Percentiles rank a stretch among this genome's conserved stretches.
phyloP scores from a whole-genome alignment of 768 basidiomycete genomes.

The Boletus huronensis region DNA sequence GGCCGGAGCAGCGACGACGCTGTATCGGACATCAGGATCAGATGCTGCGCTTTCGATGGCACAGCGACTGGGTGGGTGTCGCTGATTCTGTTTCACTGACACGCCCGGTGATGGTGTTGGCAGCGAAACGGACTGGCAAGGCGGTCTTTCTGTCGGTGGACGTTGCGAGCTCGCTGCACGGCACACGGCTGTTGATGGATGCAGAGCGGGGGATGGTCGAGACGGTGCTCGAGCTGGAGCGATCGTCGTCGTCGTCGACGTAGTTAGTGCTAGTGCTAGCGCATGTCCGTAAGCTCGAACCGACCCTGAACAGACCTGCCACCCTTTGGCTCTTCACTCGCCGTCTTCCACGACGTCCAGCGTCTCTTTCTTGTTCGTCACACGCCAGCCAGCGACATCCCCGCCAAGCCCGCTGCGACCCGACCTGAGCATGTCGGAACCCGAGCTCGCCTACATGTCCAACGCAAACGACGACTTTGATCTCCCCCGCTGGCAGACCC shows the following conservation, averaged over 20 bases:
- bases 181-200: conserved; percentile 45
- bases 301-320: conserved; percentile 29
- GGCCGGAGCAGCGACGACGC: conserved; percentile 47
- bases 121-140: conserved; percentile 62
- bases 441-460: conserved; percentile 71
- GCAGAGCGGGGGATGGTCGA: conserved; percentile 61
- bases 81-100: neutral
- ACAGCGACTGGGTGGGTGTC: conserved; percentile 67
- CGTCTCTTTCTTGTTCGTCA: neutral
- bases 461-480: conserved; percentile 81
- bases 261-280: neutral
- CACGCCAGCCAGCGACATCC: neutral
- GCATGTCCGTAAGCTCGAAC: conserved; percentile 11
- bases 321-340: conserved; percentile 1
- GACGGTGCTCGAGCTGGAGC: conserved; percentile 39
- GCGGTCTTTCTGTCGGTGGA: conserved; percentile 76
- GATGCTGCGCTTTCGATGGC: conserved; percentile 73
- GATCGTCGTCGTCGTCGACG: neutral
- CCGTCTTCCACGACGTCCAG: conserved; percentile 18
- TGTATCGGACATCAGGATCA: conserved; percentile 59
- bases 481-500: conserved; percentile 55
- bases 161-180: conserved; percentile 46
- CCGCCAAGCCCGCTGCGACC: neutral
- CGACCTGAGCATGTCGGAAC: conserved; percentile 59
- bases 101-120: neutral